Percentiles rank a stretch among this genome's conserved stretches.
Evolutionary conservation across 1,284 basidiomycete genomes (phyloP).

Genomic region (Kalmanozyma brasiliensis): DNA sequence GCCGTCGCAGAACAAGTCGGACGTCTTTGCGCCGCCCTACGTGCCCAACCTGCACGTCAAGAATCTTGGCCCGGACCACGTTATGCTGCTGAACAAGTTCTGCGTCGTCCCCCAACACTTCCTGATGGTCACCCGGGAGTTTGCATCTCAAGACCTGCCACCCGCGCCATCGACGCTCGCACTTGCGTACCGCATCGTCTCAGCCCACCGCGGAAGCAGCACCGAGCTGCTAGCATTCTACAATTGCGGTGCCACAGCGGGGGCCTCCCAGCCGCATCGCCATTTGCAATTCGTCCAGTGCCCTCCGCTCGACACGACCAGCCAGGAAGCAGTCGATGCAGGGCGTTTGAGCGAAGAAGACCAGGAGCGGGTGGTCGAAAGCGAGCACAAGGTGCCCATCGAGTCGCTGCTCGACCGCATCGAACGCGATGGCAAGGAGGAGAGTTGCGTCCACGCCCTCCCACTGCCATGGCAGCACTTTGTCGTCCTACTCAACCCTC

Average conservation of each 20-base stretch:
- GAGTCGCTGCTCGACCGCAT: slow-evolving; percentile 59
- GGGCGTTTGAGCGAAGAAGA: slow-evolving; percentile 23
- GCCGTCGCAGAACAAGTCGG: slow-evolving; percentile 52
- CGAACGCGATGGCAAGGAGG: slow-evolving; percentile 60
- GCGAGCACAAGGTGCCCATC: slow-evolving; percentile 50
- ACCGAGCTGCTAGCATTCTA: slow-evolving; percentile 62
- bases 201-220: slow-evolving; percentile 13
- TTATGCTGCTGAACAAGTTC: slow-evolving; percentile 65
- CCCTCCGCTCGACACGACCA: slow-evolving; percentile 23
- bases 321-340: slow-evolving; percentile 3
- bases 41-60: slow-evolving; percentile 62
- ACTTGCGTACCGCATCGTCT: slow-evolving; percentile 54
- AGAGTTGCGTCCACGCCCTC: slow-evolving; percentile 53
- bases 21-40: slow-evolving; percentile 67
- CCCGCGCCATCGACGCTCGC: slow-evolving; percentile 57
- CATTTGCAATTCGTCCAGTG: slow-evolving; percentile 64
- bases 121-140: slow-evolving; percentile 61
- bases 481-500: slow-evolving; percentile 52
- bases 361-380: slow-evolving; percentile 25
- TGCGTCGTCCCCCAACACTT: slow-evolving; percentile 65
- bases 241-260: slow-evolving; percentile 62
- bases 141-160: slow-evolving; percentile 59
- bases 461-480: slow-evolving; percentile 66
- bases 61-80: slow-evolving; percentile 46
- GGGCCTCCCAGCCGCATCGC: slow-evolving; percentile 62